These are phyloP conservation scores for Neurospora sp. DNA, from an alignment of 2,329 filamentous ascomycete species.

Conservation along the genomic window DNA sequence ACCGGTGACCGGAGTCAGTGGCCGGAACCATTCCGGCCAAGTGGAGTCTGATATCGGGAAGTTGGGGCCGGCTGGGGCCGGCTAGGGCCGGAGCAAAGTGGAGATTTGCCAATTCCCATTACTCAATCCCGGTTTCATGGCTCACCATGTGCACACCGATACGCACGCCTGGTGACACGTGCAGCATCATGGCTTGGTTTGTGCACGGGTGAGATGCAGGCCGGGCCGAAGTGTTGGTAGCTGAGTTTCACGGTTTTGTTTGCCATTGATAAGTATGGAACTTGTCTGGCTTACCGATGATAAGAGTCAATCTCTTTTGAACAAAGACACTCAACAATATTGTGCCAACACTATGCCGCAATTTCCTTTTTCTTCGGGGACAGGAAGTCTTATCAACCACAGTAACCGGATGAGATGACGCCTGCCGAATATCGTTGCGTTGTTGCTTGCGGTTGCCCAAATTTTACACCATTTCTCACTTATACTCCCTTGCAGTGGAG, in stretches of 20 bases:
- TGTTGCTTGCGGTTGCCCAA: not conserved
- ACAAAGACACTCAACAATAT: not conserved
- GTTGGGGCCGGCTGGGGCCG: constrained; percentile 17
- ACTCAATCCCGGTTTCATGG: constrained; percentile 3
- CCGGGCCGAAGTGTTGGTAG: not conserved
- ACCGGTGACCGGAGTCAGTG: constrained; percentile 9
- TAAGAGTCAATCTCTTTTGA: not conserved
- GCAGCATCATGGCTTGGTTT: not conserved
- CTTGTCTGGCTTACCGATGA: not conserved
- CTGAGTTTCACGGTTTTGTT: not conserved
- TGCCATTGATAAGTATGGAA: not conserved
- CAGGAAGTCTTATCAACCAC: not conserved
- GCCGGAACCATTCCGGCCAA: constrained; percentile 19
- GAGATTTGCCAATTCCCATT: constrained; percentile 12
- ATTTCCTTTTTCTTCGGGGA: no score
- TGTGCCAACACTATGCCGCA: not conserved
- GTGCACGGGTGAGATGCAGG: not conserved
- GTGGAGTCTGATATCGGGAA: constrained; percentile 4
- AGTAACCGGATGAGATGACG: not conserved
- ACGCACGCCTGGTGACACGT: not conserved
- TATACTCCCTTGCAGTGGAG: not conserved
- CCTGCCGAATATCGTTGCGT: not conserved
- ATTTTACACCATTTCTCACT: not conserved
- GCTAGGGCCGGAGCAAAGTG: constrained; percentile 18
- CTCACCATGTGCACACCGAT: not conserved